Percentiles rank a stretch among this genome's conserved stretches.
Evolutionary conservation across 768 basidiomycete genomes (phyloP).

Genomic region (Rhizopogon roseolus): DNA sequence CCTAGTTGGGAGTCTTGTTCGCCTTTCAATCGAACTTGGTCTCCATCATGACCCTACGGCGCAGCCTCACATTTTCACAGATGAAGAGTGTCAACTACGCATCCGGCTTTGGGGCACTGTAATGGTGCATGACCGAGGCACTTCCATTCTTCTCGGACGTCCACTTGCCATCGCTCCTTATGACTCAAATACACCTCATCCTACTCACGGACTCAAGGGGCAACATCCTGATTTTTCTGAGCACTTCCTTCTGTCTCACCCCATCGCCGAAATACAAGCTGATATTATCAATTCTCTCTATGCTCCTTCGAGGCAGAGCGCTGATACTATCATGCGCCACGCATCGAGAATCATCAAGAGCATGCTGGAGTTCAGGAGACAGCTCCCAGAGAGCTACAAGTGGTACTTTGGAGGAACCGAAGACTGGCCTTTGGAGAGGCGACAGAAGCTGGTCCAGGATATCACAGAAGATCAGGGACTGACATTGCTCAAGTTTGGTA

Average conservation of each 20-base stretch:
- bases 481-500: conserved; percentile 79
- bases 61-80: conserved; percentile 58
- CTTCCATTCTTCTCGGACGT: conserved; percentile 81
- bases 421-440: conserved; percentile 67
- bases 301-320: conserved; percentile 64
- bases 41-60: conserved; percentile 80
- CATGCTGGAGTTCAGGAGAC: conserved; percentile 64
- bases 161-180: conserved; percentile 78
- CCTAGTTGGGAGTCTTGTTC: conserved; percentile 79
- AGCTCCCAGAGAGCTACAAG: conserved; percentile 68
- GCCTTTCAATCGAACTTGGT: conserved; percentile 78
- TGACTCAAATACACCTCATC: conserved; percentile 79
- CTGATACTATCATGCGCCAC: conserved; percentile 68
- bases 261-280: conserved; percentile 80
- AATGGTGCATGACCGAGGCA: conserved; percentile 83
- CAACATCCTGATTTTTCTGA: conserved; percentile 56
- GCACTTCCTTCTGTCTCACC: conserved; percentile 73
- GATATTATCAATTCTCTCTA: conserved; percentile 88
- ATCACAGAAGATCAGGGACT: conserved; percentile 80
- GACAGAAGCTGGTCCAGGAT: conserved; percentile 59
- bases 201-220: conserved; percentile 37
- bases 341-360: conserved; percentile 77
- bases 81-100: conserved; percentile 73
- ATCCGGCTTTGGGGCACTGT: conserved; percentile 84
- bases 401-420: conserved; percentile 74